Conservation (phyloP, 1,284 basidiomycete species). For the Tylopilus orsonianus region DNA sequence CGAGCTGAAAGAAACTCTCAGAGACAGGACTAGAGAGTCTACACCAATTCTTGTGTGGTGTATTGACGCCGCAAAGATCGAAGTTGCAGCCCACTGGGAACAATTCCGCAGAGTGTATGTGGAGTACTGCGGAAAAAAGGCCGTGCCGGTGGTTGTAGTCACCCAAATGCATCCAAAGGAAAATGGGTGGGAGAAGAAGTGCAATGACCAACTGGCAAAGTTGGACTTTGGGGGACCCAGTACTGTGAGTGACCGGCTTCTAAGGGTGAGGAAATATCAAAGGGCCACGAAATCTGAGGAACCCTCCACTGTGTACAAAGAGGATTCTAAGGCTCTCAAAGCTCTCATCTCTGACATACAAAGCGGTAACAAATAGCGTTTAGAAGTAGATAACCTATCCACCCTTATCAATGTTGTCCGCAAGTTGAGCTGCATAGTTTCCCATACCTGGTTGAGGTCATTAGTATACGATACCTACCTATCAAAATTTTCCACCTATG, state of each 20-base stretch:
- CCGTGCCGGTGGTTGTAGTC: slow-evolving; percentile 24
- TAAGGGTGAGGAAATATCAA: slow-evolving; percentile 17
- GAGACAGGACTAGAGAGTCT: slow-evolving; percentile 8
- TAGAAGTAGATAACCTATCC: no score
- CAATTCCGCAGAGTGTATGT: slow-evolving; percentile 26
- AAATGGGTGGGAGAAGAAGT: slow-evolving; percentile 19
- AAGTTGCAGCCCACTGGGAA: slow-evolving; percentile 17
- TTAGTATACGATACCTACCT: no score
- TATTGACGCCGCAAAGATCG: slow-evolving; percentile 27
- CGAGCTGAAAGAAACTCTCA: slow-evolving; percentile 22
- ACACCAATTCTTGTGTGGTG: slow-evolving; percentile 29
- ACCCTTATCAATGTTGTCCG: no score
- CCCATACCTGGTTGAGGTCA: not conserved
- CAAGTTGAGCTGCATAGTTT: no score
- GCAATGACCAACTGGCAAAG: slow-evolving; percentile 13
- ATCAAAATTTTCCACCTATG: no score
- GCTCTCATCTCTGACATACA: slow-evolving; percentile 11
- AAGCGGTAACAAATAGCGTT: not conserved
- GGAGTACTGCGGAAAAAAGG: slow-evolving; percentile 28
- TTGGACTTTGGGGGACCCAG: slow-evolving; percentile 10
- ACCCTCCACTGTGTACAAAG: slow-evolving; percentile 14
- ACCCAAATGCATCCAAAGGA: slow-evolving; percentile 12
- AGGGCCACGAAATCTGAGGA: no score
- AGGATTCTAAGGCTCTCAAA: slow-evolving; percentile 19
- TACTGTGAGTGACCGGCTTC: slow-evolving; percentile 5